Percentiles rank a stretch among this genome's conserved stretches.
Conservation (phyloP, 192 early-diverging fungal genomes). For the Spizellomyces sp. region DNA sequence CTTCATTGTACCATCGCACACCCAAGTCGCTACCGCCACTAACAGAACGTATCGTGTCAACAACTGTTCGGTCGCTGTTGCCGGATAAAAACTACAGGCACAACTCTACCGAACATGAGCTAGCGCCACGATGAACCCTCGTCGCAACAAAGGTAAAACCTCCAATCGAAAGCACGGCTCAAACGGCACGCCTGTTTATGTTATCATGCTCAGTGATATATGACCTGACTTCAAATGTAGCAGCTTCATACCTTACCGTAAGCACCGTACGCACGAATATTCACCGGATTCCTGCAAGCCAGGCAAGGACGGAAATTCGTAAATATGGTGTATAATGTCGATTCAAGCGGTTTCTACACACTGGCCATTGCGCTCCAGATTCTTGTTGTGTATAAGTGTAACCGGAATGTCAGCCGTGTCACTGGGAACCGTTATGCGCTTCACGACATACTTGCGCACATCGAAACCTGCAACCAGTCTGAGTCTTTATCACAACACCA, state of each 20-base stretch:
- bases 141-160: conserved; percentile 24
- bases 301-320: background rate
- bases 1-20: conserved; percentile 33
- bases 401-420: conserved; percentile 27
- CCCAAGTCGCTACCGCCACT: conserved; percentile 60
- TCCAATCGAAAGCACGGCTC: conserved; percentile 29
- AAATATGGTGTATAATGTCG: background rate
- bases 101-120: conserved; percentile 35
- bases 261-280: conserved; percentile 24
- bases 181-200: background rate
- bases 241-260: conserved; percentile 1
- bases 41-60: background rate
- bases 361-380: conserved; percentile 8
- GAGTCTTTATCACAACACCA: no score
- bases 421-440: conserved; percentile 8
- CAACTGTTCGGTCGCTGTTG: background rate
- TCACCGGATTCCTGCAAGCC: conserved; percentile 7
- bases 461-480: background rate
- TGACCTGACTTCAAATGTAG: no score
- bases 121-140: conserved; percentile 33
- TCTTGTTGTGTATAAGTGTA: conserved; percentile 18
- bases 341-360: background rate
- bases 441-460: background rate
- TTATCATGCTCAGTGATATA: no score
- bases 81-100: background rate